These are phyloP conservation scores for Arthrinium puccinioides DNA, from an alignment of 2,329 filamentous ascomycete species.

Conservation along the genomic window DNA sequence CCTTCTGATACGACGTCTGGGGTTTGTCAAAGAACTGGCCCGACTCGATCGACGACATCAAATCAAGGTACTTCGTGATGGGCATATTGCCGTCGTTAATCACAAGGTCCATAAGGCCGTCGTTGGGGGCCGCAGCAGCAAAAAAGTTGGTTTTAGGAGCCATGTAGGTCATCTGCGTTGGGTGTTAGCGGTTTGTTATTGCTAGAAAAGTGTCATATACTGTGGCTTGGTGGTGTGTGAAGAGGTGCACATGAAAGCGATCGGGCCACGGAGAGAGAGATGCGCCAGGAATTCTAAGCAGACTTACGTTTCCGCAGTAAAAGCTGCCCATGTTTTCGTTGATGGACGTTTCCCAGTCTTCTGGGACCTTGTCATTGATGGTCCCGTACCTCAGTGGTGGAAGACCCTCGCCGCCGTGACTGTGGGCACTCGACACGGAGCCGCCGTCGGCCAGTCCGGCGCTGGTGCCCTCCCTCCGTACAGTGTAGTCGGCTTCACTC, in stretches of 20 bases:
- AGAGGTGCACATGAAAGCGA: too few species aligned
- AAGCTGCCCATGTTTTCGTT: slow-evolving; percentile 82
- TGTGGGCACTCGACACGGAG: slow-evolving; percentile 13
- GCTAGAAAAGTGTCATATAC: too few species aligned
- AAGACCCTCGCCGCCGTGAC: slow-evolving; percentile 45
- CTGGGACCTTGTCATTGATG: slow-evolving; percentile 66
- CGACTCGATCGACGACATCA: slow-evolving; percentile 65
- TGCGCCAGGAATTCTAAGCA: too few species aligned
- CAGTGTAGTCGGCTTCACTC: slow-evolving; percentile 3
- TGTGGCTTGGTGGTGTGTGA: too few species aligned
- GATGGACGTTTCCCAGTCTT: slow-evolving; percentile 67
- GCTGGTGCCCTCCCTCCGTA: slow-evolving; percentile 21
- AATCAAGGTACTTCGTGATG: slow-evolving; percentile 56
- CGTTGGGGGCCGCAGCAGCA: slow-evolving; percentile 69
- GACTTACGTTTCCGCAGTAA: slow-evolving; percentile 77
- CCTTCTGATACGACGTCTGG: slow-evolving; percentile 74
- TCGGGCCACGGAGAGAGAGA: too few species aligned
- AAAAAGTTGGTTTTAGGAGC: slow-evolving; percentile 83
- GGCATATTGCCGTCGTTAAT: slow-evolving; percentile 71
- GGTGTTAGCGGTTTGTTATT: slow-evolving; percentile 2
- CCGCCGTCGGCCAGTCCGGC: slow-evolving; percentile 12
- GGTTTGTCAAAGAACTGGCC: slow-evolving; percentile 74
- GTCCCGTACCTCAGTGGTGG: slow-evolving; percentile 75
- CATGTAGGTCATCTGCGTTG: slow-evolving; percentile 75
- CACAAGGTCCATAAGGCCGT: slow-evolving; percentile 81